phyloP scores from a whole-genome alignment of 176 grass and related monocot species.

The Guadua angustifolia region DNA sequence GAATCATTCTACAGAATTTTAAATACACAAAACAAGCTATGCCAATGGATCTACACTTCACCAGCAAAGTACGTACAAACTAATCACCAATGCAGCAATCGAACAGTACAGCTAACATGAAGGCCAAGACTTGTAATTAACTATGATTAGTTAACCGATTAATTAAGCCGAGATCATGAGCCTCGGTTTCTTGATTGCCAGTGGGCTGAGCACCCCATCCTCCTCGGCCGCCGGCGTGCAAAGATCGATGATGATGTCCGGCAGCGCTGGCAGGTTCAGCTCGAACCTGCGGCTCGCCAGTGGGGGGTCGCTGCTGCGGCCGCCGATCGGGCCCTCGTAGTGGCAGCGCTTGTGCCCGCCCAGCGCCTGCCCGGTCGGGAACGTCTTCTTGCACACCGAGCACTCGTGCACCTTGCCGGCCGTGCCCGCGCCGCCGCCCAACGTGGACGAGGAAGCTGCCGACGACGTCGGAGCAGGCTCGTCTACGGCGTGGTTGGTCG shows the following conservation, averaged over 20 bases:
- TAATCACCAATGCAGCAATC: not conserved
- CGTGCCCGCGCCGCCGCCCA: not conserved
- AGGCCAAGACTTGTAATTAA: not conserved
- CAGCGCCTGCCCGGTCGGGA: conserved; percentile 73
- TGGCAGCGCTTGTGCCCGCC: conserved; percentile 81
- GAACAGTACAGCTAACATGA: not conserved
- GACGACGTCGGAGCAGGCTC: not conserved
- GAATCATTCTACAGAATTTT: conserved; percentile 12
- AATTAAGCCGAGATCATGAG: conserved; percentile 57
- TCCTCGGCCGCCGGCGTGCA: conserved; percentile 27
- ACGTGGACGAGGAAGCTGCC: conserved; percentile 32
- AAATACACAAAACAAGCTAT: not conserved
- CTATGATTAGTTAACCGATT: not conserved
- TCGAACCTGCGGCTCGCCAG: conserved; percentile 41
- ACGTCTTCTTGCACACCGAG: conserved; percentile 68
- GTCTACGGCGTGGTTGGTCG: not conserved
- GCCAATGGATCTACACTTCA: conserved; percentile 7
- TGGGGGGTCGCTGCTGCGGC: not conserved
- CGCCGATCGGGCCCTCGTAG: conserved; percentile 56
- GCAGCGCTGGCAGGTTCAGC: conserved; percentile 63
- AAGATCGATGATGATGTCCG: conserved; percentile 41
- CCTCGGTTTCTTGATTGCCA: conserved; percentile 71
- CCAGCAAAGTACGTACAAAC: conserved; percentile 8
- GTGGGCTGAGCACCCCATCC: conserved; percentile 70
- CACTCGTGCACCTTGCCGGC: conserved; percentile 57